Evolutionary conservation across 1,284 basidiomycete genomes (phyloP), one percentile per base, ranked within the genome.

Genomic region (Fomitopsis schrenkii): DNA sequence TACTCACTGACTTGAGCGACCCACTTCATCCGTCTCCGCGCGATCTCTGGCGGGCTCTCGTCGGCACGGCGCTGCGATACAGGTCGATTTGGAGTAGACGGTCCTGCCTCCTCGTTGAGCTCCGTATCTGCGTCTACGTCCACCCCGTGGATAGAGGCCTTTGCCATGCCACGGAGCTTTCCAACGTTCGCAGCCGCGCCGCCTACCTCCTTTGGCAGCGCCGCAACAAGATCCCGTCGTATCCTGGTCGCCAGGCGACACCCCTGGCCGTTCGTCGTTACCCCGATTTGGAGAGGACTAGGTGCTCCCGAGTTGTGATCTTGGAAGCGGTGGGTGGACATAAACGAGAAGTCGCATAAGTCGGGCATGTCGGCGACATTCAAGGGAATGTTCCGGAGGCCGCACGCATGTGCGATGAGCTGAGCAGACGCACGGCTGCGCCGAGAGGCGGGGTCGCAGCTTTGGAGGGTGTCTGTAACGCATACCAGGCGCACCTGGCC

Each of bases 1-100:
- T 97, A 97, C 74, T 98, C 94, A 80, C 92, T 94, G 69, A 95
- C 84, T 73, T 95, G 94, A 1, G 93, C 87, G 1, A 95, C 89
- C 93, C 93, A 96, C 74, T 88, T 86, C 84, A 95, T 90, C 28
- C 90, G 79, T 52, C 93, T 77, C 58, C 78, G 79, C 53, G 82
- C 77, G 33, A 74, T 72, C 63, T 93, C 90, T 2, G n/a, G n/a
- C n/a, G n/a, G n/a, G n/a, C 76, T 82, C 72, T 91, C 88, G 6
- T 70, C 68, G 1, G 61, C 65, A 55, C 64, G 54, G 7, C 86
- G 80, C 64, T 89, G 83, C 0, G 87, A 83, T 0, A 97, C 93
- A 0, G 95, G 95, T 38, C 80, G 76, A 70, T 97, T 97, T 33
- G 95, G 88, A 0, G 90, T 93, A 2, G 77, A 68, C 7, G 80